phyloP scores from a whole-genome alignment of 306 rosid genomes.

The Lathyrus sativus region DNA sequence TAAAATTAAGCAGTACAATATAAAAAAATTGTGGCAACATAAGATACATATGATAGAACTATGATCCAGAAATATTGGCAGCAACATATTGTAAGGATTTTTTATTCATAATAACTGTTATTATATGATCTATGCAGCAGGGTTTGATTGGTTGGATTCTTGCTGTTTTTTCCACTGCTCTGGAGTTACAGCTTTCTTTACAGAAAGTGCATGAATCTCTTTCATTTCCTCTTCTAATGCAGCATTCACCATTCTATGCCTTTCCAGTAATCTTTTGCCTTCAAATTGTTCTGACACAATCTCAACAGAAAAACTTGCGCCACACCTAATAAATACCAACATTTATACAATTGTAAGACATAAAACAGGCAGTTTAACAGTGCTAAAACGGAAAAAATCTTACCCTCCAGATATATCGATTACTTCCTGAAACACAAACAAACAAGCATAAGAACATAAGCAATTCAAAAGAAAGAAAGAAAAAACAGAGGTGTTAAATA shows the following conservation, averaged over 20 bases:
- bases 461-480: neutral
- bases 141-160: slow-evolving; percentile 55
- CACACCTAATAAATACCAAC: slow-evolving; percentile 56
- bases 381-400: slow-evolving; percentile 30
- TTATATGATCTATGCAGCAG: slow-evolving; percentile 52
- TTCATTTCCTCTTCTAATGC: slow-evolving; percentile 88
- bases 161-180: slow-evolving; percentile 91
- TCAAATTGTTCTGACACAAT: slow-evolving; percentile 81
- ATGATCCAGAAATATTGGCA: slow-evolving; percentile 26
- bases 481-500: neutral
- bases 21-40: neutral
- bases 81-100: slow-evolving; percentile 23
- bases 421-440: slow-evolving; percentile 74
- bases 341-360: neutral
- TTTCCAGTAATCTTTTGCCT: slow-evolving; percentile 85
- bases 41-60: slow-evolving; percentile 1
- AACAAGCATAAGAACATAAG: slow-evolving; percentile 14
- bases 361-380: neutral
- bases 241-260: slow-evolving; percentile 87
- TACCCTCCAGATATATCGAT: slow-evolving; percentile 96
- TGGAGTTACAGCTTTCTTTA: slow-evolving; percentile 85
- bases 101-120: slow-evolving; percentile 28
- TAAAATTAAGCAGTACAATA: slow-evolving; percentile 24
- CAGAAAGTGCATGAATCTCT: slow-evolving; percentile 87
- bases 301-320: slow-evolving; percentile 77